These are phyloP conservation scores for Teratosphaeria pseudoeucalypti DNA, from an alignment of 2,329 filamentous ascomycete genomes.

Conservation along the genomic window DNA sequence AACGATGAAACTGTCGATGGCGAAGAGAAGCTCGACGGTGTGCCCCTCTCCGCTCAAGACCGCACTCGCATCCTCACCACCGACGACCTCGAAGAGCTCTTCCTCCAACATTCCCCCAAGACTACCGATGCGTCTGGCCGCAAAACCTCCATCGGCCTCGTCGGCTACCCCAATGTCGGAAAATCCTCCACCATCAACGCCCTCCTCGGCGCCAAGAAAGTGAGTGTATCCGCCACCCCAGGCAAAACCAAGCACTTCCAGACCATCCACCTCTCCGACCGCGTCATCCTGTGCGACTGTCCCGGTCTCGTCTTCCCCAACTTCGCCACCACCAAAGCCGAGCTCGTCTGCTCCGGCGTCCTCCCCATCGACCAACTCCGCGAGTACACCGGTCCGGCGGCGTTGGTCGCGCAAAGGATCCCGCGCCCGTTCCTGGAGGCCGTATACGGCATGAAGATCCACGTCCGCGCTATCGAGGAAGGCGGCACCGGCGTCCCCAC, in stretches of 20 bases:
- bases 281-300: slow-evolving; percentile 90
- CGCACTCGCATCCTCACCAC: slow-evolving; percentile 71
- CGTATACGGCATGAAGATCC: slow-evolving; percentile 85
- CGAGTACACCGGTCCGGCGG: slow-evolving; percentile 80
- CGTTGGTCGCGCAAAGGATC: slow-evolving; percentile 72
- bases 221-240: slow-evolving; percentile 91
- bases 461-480: slow-evolving; percentile 71
- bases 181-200: slow-evolving; percentile 99
- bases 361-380: slow-evolving; percentile 93
- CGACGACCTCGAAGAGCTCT: slow-evolving; percentile 82
- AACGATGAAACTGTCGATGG: slow-evolving; percentile 29
- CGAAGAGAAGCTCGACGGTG: slow-evolving; percentile 24
- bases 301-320: slow-evolving; percentile 98
- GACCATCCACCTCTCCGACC: slow-evolving; percentile 85
- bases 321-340: slow-evolving; percentile 91
- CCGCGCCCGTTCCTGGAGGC: slow-evolving; percentile 84
- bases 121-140: slow-evolving; percentile 39
- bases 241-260: slow-evolving; percentile 99
- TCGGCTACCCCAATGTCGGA: slow-evolving; percentile 97
- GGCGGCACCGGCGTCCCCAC: slow-evolving; percentile 83
- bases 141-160: slow-evolving; percentile 83
- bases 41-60: slow-evolving; percentile 31
- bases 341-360: slow-evolving; percentile 89
- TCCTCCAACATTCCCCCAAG: slow-evolving; percentile 62
- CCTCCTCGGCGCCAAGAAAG: slow-evolving; percentile 95